Percentiles rank a stretch among this genome's conserved stretches.
Conservation (phyloP, 176 grass and related monocot genomes). For the barley (Hordeum vulgare) region DNA sequence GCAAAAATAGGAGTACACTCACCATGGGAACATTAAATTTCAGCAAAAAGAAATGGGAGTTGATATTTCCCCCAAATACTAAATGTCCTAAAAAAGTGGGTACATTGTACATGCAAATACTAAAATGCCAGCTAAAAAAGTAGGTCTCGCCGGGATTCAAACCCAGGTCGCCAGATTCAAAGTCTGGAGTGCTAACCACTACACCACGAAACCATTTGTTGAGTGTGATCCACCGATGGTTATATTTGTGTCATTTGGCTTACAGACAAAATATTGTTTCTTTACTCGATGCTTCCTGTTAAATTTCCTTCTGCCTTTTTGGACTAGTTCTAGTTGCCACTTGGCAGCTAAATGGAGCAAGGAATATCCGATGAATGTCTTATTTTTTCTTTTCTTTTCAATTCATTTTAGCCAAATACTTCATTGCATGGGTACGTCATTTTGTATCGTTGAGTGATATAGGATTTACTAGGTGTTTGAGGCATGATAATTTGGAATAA, state of each 20-base stretch:
- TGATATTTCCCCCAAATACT: neutral
- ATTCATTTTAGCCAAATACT: too few relatives aligned
- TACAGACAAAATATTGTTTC: neutral
- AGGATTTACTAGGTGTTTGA: too few relatives aligned
- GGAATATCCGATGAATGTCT: too few relatives aligned
- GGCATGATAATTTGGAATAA: too few relatives aligned
- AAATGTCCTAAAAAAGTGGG: neutral
- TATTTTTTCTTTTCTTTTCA: too few relatives aligned
- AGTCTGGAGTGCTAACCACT: conserved; percentile 99
- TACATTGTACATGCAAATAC: neutral
- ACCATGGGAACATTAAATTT: neutral
- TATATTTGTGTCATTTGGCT: neutral
- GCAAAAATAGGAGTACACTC: neutral
- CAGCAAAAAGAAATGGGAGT: neutral
- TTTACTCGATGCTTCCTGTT: too few relatives aligned
- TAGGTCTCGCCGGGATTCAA: conserved; percentile 77
- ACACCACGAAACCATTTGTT: conserved; percentile 46
- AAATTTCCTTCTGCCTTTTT: too few relatives aligned
- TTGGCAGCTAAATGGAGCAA: too few relatives aligned
- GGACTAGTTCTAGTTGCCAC: too few relatives aligned
- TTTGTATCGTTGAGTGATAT: too few relatives aligned
- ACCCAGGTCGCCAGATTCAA: conserved; percentile 99
- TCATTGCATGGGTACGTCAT: too few relatives aligned
- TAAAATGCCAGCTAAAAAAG: neutral
- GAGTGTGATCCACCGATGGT: neutral